Conservation (phyloP, 2,329 filamentous ascomycete genomes). For the Trichoderma atrobrunneum region DNA sequence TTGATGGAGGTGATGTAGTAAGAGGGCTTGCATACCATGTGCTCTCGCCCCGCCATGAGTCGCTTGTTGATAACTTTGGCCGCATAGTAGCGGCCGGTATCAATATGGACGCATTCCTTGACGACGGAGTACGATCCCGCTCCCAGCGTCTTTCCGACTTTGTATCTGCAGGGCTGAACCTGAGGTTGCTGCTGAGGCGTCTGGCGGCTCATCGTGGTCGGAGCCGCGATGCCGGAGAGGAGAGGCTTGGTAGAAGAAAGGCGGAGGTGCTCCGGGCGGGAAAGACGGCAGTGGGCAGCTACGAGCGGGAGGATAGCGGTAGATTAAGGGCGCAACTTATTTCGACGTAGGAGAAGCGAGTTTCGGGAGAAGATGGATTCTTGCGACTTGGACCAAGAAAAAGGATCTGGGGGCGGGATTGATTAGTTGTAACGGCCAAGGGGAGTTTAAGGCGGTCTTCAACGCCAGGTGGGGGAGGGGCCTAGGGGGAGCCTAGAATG, state of each 20-base stretch:
- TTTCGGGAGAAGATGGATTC: background rate
- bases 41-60: constrained; percentile 93
- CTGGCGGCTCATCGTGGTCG: constrained; percentile 28
- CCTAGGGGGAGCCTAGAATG: constrained; percentile 4
- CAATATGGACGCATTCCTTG: constrained; percentile 98
- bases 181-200: constrained; percentile 45
- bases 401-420: background rate
- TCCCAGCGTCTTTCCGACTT: constrained; percentile 95
- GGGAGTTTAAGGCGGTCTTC: constrained; percentile 15
- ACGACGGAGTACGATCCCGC: constrained; percentile 97
- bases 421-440: background rate
- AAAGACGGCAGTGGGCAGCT: background rate
- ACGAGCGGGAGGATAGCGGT: background rate
- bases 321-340: background rate
- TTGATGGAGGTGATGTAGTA: background rate
- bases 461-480: constrained; percentile 16
- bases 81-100: constrained; percentile 95
- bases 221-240: background rate
- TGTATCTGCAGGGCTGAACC: constrained; percentile 95
- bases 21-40: constrained; percentile 68
- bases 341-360: background rate
- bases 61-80: constrained; percentile 99
- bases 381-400: background rate
- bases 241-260: background rate
- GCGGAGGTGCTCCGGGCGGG: background rate